Evolutionary conservation across 176 grass and related monocot species (phyloP).

Genomic region (Rhipidocladum racemiflorum): DNA sequence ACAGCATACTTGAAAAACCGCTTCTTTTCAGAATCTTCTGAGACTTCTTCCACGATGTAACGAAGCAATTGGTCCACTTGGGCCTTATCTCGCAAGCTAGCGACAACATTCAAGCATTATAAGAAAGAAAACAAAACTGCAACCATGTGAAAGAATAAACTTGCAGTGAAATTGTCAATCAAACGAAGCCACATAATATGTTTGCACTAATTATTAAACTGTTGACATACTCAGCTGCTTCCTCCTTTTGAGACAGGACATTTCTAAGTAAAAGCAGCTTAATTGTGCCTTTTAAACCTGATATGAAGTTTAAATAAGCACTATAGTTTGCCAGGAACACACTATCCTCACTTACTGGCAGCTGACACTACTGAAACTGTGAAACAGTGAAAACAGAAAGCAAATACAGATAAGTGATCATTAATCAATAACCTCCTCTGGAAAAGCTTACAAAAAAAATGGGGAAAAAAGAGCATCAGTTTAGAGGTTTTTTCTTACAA

Average conservation of each 20-base stretch:
- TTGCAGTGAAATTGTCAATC: neutral
- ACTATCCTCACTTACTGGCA: neutral
- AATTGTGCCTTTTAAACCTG: neutral
- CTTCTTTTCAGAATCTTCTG: slow-evolving; percentile 75
- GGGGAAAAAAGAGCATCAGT: accelerated
- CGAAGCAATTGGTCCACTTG: slow-evolving; percentile 78
- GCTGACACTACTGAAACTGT: neutral
- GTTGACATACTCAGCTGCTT: neutral
- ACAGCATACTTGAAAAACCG: slow-evolving; percentile 69
- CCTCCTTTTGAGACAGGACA: neutral
- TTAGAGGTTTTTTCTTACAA: too few relatives aligned
- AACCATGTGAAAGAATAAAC: slow-evolving; percentile 4
- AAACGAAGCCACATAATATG: neutral
- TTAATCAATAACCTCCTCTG: too few relatives aligned
- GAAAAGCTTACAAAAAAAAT: too few relatives aligned
- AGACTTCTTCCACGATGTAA: slow-evolving; percentile 78
- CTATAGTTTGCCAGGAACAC: neutral
- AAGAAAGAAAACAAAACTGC: neutral
- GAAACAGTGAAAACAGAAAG: neutral
- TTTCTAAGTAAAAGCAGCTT: neutral
- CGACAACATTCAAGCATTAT: slow-evolving; percentile 15
- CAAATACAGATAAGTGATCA: neutral
- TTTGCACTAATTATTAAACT: neutral
- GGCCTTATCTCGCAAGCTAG: slow-evolving; percentile 69
- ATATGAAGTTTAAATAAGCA: neutral